Conservation (phyloP, 768 basidiomycete species). For the Porpolomopsis calyptriformis region DNA sequence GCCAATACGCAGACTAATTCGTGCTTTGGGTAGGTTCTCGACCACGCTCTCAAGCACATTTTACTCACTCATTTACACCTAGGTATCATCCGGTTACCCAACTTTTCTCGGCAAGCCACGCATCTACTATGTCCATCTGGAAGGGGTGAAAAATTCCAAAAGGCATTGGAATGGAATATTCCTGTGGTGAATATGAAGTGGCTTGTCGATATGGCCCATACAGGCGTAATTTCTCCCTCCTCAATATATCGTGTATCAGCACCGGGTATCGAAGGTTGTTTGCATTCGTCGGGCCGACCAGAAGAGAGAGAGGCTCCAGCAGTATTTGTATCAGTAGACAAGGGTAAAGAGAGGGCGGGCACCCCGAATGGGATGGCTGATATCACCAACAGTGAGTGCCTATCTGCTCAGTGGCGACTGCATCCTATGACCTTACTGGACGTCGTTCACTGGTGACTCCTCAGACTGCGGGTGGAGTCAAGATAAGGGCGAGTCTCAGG, state of each 20-base stretch:
- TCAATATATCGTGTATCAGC: constrained; percentile 24
- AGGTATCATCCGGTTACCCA: constrained; percentile 47
- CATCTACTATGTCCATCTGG: constrained; percentile 72
- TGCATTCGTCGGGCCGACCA: constrained; percentile 7
- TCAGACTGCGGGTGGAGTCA: neutral
- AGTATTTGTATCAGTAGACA: neutral
- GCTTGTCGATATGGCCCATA: constrained; percentile 49
- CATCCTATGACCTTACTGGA: neutral
- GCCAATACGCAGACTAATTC: constrained; percentile 54
- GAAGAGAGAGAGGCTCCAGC: neutral
- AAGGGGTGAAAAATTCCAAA: constrained; percentile 64
- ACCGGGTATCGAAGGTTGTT: neutral
- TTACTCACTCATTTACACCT: neutral
- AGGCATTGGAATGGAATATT: constrained; percentile 69
- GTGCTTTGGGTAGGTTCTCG: constrained; percentile 47
- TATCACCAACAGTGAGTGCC: constrained; percentile 37
- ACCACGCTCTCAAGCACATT: neutral
- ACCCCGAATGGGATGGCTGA: constrained; percentile 25
- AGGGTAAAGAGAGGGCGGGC: constrained; percentile 15
- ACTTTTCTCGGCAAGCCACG: constrained; percentile 61
- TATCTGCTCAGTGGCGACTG: no score
- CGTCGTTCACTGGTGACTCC: neutral
- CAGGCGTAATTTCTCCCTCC: constrained; percentile 35
- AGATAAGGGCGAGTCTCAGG: no score
- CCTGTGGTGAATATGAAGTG: constrained; percentile 64